phyloP scores from a whole-genome alignment of 305 asterid genomes.

The Solanum hybrid region DNA sequence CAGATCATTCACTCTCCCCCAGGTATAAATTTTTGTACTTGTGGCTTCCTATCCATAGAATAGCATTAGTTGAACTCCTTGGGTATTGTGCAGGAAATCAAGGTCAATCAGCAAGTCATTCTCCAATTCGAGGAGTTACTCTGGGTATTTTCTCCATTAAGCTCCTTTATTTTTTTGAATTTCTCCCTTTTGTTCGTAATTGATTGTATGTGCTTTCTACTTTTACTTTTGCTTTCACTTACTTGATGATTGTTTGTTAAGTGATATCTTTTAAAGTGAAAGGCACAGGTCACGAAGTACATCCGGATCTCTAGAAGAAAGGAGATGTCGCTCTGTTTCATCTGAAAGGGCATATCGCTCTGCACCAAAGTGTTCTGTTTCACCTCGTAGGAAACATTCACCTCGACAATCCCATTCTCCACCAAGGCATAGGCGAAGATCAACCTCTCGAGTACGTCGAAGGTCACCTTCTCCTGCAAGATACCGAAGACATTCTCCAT shows the following conservation, averaged over 20 bases:
- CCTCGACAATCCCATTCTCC: slow-evolving; percentile 52
- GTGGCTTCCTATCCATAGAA: neutral
- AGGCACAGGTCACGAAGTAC: slow-evolving; percentile 53
- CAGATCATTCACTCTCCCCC: slow-evolving; percentile 39
- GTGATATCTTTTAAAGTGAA: slow-evolving; percentile 25
- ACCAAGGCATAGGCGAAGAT: slow-evolving; percentile 38
- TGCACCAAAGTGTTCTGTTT: slow-evolving; percentile 41
- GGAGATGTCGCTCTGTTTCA: slow-evolving; percentile 52
- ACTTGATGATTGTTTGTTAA: slow-evolving; percentile 4
- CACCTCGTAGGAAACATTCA: slow-evolving; percentile 49
- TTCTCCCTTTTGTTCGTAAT: neutral
- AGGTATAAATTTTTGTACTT: slow-evolving; percentile 29
- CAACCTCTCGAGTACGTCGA: slow-evolving; percentile 33
- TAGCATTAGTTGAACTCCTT: slow-evolving; percentile 1
- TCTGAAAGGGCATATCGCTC: slow-evolving; percentile 36
- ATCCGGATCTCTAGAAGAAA: slow-evolving; percentile 36
- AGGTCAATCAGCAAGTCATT: slow-evolving; percentile 46
- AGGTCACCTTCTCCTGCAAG: slow-evolving; percentile 65
- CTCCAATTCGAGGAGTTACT: slow-evolving; percentile 32
- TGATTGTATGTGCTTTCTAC: neutral
- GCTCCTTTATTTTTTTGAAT: neutral
- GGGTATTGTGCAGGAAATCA: slow-evolving; percentile 31
- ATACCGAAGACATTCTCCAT: slow-evolving; percentile 46
- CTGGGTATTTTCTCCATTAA: slow-evolving; percentile 24
- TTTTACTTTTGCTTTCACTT: neutral